Conservation (phyloP, 2,329 filamentous ascomycete species). For the Talaromyces islandicus region DNA sequence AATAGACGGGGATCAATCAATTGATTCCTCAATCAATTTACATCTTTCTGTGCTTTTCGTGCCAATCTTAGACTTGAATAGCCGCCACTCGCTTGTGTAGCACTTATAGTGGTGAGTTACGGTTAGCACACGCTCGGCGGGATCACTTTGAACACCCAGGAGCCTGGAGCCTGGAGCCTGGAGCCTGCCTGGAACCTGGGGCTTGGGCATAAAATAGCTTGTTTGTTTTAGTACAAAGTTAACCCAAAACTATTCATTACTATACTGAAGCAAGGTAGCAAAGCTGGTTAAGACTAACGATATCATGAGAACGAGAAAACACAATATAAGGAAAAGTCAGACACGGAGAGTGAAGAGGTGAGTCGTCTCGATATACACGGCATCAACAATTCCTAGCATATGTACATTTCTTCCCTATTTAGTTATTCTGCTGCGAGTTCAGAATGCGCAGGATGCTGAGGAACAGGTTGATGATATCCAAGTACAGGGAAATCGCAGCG, state of each 20-base stretch:
- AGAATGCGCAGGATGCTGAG: conserved; percentile 90
- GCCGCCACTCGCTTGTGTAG: no score
- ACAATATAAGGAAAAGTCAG: neutral
- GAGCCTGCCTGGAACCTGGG: no score
- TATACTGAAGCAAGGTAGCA: neutral
- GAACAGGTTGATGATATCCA: conserved; percentile 97
- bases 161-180: no score
- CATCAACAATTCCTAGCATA: neutral
- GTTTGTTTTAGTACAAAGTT: neutral
- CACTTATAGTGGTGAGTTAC: no score
- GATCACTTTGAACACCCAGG: no score
- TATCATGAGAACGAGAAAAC: neutral
- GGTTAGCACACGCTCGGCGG: no score
- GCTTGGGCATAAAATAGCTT: no score
- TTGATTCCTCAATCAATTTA: no score
- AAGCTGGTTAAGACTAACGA: neutral
- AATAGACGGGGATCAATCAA: no score
- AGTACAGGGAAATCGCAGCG: conserved; percentile 86
- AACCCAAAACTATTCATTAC: neutral
- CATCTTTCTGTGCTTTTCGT: no score
- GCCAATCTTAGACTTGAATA: no score
- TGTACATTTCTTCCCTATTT: conserved; percentile 20
- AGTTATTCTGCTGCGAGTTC: conserved; percentile 95
- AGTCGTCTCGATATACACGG: neutral
- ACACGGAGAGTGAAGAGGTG: neutral